These are phyloP conservation scores for Plasmodium adleri DNA, from an alignment of 169 alveolate genomes.

Conservation along the genomic window DNA sequence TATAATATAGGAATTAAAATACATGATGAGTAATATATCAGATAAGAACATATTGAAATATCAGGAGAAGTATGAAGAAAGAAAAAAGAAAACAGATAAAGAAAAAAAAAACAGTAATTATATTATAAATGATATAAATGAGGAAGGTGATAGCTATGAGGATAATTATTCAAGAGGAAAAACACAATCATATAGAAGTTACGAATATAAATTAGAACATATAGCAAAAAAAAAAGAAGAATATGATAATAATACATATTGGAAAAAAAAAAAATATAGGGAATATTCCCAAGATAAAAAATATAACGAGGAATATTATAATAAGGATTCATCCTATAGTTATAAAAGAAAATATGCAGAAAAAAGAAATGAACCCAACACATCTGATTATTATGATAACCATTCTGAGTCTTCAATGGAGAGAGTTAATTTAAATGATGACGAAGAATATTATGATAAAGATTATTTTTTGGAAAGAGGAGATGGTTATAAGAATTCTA, in stretches of 20 bases:
- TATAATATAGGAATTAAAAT: too few relatives aligned
- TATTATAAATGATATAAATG: too few relatives aligned
- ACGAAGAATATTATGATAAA: not conserved
- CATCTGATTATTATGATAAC: not conserved
- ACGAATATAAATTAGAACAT: not conserved
- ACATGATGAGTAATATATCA: too few relatives aligned
- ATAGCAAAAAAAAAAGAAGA: not conserved
- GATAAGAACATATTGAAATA: too few relatives aligned
- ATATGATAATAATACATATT: not conserved
- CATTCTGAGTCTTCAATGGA: not conserved
- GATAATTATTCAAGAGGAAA: not conserved
- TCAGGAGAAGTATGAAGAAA: too few relatives aligned
- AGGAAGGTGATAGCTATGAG: not conserved
- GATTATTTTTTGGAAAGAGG: not conserved
- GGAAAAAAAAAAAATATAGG: not conserved
- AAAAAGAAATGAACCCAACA: not conserved
- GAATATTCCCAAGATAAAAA: conserved; percentile 1
- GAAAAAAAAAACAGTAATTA: too few relatives aligned
- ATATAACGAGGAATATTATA: not conserved
- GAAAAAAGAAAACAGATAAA: too few relatives aligned
- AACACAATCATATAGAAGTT: not conserved
- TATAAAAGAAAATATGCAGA: not conserved
- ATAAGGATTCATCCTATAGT: not conserved
- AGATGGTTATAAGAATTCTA: not conserved
- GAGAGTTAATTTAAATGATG: not conserved